phyloP scores from a whole-genome alignment of 352 stramenopile species.

The Phytopythium sindhum region DNA sequence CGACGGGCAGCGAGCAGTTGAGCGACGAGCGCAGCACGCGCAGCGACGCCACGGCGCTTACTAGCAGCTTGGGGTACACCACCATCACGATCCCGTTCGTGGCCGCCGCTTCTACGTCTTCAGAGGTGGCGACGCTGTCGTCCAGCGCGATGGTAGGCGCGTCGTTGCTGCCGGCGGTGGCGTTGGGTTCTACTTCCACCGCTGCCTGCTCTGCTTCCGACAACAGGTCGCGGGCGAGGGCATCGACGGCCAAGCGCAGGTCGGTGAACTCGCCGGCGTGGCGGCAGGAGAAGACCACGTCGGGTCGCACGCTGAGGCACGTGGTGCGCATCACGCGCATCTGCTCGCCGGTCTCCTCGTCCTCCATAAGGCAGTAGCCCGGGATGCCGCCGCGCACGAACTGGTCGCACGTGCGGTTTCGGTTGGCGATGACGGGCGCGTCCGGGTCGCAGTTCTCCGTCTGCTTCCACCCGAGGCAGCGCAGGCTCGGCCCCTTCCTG shows the following conservation, averaged over 20 bases:
- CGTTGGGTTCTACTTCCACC: neutral
- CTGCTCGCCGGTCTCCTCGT: constrained; percentile 27
- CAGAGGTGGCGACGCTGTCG: neutral
- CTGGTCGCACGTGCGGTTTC: constrained; percentile 37
- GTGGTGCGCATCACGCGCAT: constrained; percentile 34
- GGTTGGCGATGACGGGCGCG: constrained; percentile 18
- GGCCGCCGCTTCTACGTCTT: too few species aligned
- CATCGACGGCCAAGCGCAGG: constrained; percentile 13
- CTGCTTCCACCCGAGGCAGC: constrained; percentile 49
- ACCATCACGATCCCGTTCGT: constrained; percentile 48
- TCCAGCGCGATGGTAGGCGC: neutral
- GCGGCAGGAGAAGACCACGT: constrained; percentile 40
- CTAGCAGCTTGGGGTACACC: constrained; percentile 48
- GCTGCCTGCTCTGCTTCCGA: too few species aligned
- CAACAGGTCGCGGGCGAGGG: neutral
- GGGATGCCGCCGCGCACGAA: constrained; percentile 30
- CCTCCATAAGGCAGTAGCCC: constrained; percentile 50
- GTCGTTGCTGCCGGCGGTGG: neutral
- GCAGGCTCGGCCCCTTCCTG: constrained; percentile 11
- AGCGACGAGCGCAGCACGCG: constrained; percentile 29
- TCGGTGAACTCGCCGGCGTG: constrained; percentile 41
- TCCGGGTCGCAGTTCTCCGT: constrained; percentile 39
- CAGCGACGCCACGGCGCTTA: constrained; percentile 38
- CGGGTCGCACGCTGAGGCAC: constrained; percentile 30
- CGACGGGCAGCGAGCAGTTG: constrained; percentile 48